phyloP scores from a whole-genome alignment of 352 stramenopile genomes.

The Blastocystis sp. region DNA sequence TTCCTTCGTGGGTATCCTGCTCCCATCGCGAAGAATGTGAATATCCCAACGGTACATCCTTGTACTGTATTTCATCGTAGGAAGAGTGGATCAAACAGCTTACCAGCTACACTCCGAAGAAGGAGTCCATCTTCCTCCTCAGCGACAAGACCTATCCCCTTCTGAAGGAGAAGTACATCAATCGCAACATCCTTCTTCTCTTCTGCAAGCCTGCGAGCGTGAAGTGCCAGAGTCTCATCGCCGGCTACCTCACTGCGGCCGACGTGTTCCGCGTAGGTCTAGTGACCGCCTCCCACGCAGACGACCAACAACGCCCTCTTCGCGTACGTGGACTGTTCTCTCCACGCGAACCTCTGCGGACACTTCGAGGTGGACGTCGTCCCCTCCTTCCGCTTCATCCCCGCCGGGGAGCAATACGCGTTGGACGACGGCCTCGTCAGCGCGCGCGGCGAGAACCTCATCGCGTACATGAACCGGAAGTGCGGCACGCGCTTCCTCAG shows the following conservation, averaged over 20 bases:
- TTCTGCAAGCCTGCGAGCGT: neutral
- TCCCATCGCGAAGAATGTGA: neutral
- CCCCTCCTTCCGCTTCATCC: constrained; percentile 26
- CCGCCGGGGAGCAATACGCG: neutral
- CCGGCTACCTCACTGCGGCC: constrained; percentile 7
- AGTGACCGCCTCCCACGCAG: neutral
- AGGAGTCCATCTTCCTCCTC: neutral
- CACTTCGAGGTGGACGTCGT: neutral
- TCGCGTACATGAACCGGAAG: constrained; percentile 42
- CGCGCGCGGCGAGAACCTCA: constrained; percentile 25
- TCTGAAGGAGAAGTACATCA: constrained; percentile 8
- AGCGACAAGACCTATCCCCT: neutral
- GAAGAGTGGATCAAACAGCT: constrained; percentile 28
- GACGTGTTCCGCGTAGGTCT: neutral
- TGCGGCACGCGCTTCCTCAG: neutral
- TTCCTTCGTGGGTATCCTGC: neutral
- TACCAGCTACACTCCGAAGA: neutral
- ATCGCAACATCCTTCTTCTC: constrained; percentile 16
- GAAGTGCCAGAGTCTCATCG: constrained; percentile 22
- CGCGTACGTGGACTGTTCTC: constrained; percentile 32
- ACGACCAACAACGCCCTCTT: constrained; percentile 1
- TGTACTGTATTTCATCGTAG: neutral
- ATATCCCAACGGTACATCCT: neutral
- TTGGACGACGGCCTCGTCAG: constrained; percentile 1
- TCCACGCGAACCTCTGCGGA: neutral